phyloP scores from a whole-genome alignment of 371 early-diverging fungal genomes.

The Zopfochytrium polystomum region DNA sequence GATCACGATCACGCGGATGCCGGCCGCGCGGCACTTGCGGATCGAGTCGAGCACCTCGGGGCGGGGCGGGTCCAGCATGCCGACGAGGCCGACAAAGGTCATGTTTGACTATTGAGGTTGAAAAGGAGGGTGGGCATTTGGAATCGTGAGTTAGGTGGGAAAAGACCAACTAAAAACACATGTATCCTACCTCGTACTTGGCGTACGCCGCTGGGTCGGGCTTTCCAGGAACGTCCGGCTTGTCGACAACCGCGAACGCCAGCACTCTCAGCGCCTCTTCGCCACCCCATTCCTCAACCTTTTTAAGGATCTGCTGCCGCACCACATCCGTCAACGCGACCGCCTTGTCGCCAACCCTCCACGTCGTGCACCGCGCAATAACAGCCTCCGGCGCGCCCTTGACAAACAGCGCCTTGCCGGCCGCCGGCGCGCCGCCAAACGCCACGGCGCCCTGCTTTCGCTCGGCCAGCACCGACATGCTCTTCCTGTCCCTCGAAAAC shows the following conservation, averaged over 20 bases:
- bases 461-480: too few species aligned
- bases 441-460: conserved; percentile 25
- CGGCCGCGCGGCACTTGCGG: conserved; percentile 80
- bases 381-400: conserved; percentile 96
- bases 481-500: conserved; percentile 94
- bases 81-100: conserved; percentile 90
- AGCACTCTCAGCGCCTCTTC: conserved; percentile 79
- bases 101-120: conserved; percentile 56
- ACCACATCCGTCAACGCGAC: conserved; percentile 69
- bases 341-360: conserved; percentile 52
- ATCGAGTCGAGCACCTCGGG: conserved; percentile 87
- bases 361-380: conserved; percentile 78
- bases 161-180: too few species aligned
- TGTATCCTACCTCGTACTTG: too few species aligned
- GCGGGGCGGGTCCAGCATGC: conserved; percentile 96
- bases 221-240: conserved; percentile 42
- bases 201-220: conserved; percentile 64
- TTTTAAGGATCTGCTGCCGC: conserved; percentile 61
- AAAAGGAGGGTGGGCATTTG: too few species aligned
- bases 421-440: too few species aligned
- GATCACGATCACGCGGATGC: conserved; percentile 96
- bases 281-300: conserved; percentile 75
- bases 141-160: too few species aligned
- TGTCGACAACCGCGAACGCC: conserved; percentile 82
- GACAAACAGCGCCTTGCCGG: conserved; percentile 56